Base-by-base conservation (phyloP, 1,284 basidiomycete genomes). In the Ceratobasidium sp. region DNA sequence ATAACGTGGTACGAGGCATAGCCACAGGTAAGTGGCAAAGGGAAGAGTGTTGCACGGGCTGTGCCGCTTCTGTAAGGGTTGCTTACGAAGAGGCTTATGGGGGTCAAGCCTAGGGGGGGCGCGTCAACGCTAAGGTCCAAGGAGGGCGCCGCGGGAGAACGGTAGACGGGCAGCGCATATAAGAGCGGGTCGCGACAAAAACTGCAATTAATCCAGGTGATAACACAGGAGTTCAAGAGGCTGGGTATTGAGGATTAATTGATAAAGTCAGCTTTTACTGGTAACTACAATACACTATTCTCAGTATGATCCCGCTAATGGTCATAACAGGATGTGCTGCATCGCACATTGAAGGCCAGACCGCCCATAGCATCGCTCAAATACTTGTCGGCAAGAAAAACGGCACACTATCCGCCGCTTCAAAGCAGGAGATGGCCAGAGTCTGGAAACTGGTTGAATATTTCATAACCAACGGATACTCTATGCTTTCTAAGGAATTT, bases 391-490 rank as follows among this genome's bases (percentile, higher is more conserved):
- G 65, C 13, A 33, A 54, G 40, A 73, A 42, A n/a, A 26, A 5
- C 10, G 69, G 38, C 9, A 17, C 13, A 10, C 10, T 64, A n/a
- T 48, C 46, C 15, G 15, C 13, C n/a, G n/a, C n/a, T n/a, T 23
- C 15, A 59, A 78, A 15, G 20, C 33, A 42, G 40, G 38, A 64
- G 17, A 5, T 64, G 38, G 61, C 65, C 46, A 75, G 40, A 9
- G 28, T 62, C 3, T 78, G 61, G 73, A n/a, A 28, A 23, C 44
- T 13, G 23, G 33, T 56, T 23, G 20, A 38, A 15, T 85, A 85
- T 77, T 81, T 85, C 23, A 82, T 85, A 48, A 81, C 85, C 40
- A 83, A 86, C 68, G 84, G 85, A 78, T 76, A 77, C 33, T 86
- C 85, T 4, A 86, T 86, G 85, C 66, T 85, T 2, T 79, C 80